A percentile compares a stretch with the other conserved stretches of the same genome.
Conservation (phyloP, 805 yeast species). For the Monosporozyma aquatica region DNA sequence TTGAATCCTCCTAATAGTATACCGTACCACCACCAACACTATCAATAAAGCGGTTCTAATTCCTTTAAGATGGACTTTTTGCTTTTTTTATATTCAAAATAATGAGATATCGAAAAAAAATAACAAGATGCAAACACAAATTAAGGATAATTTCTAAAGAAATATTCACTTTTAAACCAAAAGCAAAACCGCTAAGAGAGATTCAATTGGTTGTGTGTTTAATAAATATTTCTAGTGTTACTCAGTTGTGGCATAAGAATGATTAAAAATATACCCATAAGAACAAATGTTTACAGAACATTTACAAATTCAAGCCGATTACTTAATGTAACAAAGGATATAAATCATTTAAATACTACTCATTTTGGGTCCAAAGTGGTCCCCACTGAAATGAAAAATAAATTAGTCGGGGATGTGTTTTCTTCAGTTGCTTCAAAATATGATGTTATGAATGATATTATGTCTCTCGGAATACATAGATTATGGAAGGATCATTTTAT, state of each 20-base stretch:
- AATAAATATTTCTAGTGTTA: too few species aligned
- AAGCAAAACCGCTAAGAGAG: too few species aligned
- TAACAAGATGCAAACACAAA: too few species aligned
- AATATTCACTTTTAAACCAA: too few species aligned
- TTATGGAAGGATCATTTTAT: conserved; percentile 92
- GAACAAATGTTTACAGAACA: neutral
- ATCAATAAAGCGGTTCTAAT: too few species aligned
- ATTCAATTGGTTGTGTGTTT: too few species aligned
- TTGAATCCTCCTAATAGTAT: too few species aligned
- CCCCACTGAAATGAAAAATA: conserved; percentile 69
- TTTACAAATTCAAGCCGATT: neutral
- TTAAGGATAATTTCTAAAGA: too few species aligned
- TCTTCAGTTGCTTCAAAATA: conserved; percentile 90
- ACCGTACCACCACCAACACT: too few species aligned
- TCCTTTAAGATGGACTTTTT: too few species aligned
- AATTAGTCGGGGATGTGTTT: conserved; percentile 76
- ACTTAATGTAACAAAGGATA: neutral
- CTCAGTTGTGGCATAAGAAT: neutral
- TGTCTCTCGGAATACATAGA: conserved; percentile 93
- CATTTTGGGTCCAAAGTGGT: conserved; percentile 91
- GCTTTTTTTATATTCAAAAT: too few species aligned
- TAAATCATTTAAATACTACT: conserved; percentile 33
- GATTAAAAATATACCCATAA: neutral
- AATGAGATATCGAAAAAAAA: too few species aligned
- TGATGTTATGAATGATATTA: conserved; percentile 95